Conservation (phyloP, 1,284 basidiomycete genomes). For the Apiotrichum mycotoxinovorans region DNA sequence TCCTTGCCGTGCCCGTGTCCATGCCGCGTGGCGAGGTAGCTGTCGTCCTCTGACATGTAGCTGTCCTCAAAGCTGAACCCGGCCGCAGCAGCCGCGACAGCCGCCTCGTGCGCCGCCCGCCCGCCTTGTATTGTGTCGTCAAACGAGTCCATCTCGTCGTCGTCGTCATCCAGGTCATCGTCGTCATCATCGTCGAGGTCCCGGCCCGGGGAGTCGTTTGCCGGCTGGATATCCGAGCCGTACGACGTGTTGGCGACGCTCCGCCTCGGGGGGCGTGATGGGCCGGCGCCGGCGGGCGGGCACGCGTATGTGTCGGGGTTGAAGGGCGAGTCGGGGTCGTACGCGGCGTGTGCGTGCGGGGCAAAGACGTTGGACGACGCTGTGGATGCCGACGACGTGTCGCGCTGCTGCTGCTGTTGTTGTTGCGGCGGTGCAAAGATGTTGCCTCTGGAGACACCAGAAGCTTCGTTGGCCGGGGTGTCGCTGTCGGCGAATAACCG, state of each 20-base stretch:
- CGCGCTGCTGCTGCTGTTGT: too few relatives aligned
- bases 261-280: conserved; percentile 14
- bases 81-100: background rate
- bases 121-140: conserved; percentile 3
- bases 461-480: background rate
- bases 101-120: background rate
- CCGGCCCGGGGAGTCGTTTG: conserved; percentile 10
- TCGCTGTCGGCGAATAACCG: conserved; percentile 10
- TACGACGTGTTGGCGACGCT: conserved; percentile 40
- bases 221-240: conserved; percentile 31
- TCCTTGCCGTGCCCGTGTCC: conserved; percentile 1
- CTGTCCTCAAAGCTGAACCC: background rate
- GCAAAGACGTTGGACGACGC: background rate
- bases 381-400: too few relatives aligned
- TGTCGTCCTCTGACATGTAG: conserved; percentile 16
- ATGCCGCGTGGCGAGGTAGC: conserved; percentile 11
- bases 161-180: conserved; percentile 13
- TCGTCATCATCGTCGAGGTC: conserved; percentile 16
- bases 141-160: conserved; percentile 10
- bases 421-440: background rate
- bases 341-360: background rate
- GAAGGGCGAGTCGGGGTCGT: background rate
- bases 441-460: background rate
- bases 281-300: background rate
- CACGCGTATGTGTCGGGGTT: background rate